Conservation (phyloP, 1,139 yeast species). For the Debaryomycetaceae sp. region DNA sequence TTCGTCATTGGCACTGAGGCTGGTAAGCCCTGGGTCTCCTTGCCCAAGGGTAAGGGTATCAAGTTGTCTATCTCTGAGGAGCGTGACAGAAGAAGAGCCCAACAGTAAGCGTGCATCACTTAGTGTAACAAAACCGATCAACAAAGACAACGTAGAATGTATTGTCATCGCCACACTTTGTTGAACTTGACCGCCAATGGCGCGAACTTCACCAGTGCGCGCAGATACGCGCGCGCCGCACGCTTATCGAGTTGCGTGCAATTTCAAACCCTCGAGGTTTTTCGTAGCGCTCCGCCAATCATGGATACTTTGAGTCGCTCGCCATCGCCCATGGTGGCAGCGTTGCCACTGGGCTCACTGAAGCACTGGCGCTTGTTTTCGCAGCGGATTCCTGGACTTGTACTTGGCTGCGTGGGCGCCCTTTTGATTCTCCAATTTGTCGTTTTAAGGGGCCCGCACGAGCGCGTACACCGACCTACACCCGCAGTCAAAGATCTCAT, state of each 20-base stretch:
- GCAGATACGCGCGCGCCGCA: neutral
- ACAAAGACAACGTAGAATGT: slow-evolving; percentile 5
- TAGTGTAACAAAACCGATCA: slow-evolving; percentile 5
- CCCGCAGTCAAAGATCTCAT: slow-evolving; percentile 37
- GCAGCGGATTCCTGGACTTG: slow-evolving; percentile 5
- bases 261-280: no score
- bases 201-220: neutral
- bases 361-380: slow-evolving; percentile 1
- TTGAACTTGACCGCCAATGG: neutral
- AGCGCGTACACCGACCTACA: no score
- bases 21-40: slow-evolving; percentile 85
- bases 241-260: neutral
- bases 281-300: no score
- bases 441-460: slow-evolving; percentile 5
- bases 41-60: slow-evolving; percentile 98
- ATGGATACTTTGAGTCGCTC: no score
- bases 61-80: slow-evolving; percentile 91
- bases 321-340: no score
- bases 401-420: slow-evolving; percentile 8
- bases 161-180: no score
- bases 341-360: no score
- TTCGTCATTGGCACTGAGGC: slow-evolving; percentile 87
- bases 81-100: slow-evolving; percentile 91
- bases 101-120: slow-evolving; percentile 22
- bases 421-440: slow-evolving; percentile 7